Base-by-base conservation (phyloP, 2,329 filamentous ascomycete genomes). In the Pleoardoris graminearum region DNA sequence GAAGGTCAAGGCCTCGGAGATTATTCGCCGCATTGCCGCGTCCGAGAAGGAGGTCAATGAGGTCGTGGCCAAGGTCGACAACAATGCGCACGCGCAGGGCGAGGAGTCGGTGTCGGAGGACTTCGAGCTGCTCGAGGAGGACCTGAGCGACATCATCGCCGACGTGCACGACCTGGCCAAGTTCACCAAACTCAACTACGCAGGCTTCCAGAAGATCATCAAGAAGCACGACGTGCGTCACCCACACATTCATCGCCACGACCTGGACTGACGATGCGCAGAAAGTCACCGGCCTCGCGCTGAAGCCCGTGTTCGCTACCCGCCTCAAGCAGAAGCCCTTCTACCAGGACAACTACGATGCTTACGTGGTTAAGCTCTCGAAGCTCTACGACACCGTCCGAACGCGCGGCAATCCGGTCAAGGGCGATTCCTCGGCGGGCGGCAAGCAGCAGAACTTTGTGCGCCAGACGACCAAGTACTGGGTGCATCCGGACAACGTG, bases 151-250 rank as follows among this genome's bases (percentile, higher is more conserved):
- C 73, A 92, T 99, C 69, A 99, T 99, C 72, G 94, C 94, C 63
- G 93, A 99, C 69, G 94, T 99, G 19, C 93, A 99, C 75, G 94
- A 99, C 68, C 82, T 99, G 54, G 92, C 94, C 74, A 97, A 97
- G 77, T 99, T 96, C 73, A 95, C 96, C 6, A 93, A 97, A 78
- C 79, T 99, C 70, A 99, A 99, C 77, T 99, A 99, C 72, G 97
- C 93, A 0, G 94, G 94, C 4, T 99, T 99, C 73, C 95, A 97
- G 80, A 99, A 99, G 81, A 99, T 99, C 59, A 96, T 99, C 76
- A 99, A 99, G 82, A 99, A 99, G 81, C 94, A 99, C 75, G 94
- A 97, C 77, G 90, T 93, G 75, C 64, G 88, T 78, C 44, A 19
- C 30, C 37, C 27, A 21, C 66, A 54, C 49, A 19, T 8, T n/a